Conservation (phyloP, 2,329 filamentous ascomycete species). For the Fusarium proliferatum region DNA sequence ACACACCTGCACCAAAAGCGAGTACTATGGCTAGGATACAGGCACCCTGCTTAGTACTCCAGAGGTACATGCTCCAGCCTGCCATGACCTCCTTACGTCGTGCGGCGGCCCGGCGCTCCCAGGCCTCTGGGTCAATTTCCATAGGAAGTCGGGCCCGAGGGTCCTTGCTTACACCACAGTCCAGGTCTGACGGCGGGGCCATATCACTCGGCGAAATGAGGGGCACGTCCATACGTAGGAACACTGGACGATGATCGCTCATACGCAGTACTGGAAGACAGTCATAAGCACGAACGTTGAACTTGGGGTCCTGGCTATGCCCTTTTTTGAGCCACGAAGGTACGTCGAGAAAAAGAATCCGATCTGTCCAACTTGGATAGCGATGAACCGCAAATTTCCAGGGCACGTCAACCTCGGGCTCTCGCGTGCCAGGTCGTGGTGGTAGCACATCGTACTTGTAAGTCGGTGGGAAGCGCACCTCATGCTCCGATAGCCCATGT, state of each 20-base stretch:
- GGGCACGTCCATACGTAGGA: slow-evolving; percentile 75
- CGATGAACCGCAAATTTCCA: slow-evolving; percentile 75
- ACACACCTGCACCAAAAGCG: slow-evolving; percentile 56
- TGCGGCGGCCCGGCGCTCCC: slow-evolving; percentile 61
- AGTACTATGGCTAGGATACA: slow-evolving; percentile 57
- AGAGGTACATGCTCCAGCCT: slow-evolving; percentile 66
- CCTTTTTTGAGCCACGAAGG: slow-evolving; percentile 61
- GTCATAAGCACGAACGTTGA: slow-evolving; percentile 74
- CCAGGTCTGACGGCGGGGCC: slow-evolving; percentile 45
- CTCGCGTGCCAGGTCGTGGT: slow-evolving; percentile 48
- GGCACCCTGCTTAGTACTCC: slow-evolving; percentile 64
- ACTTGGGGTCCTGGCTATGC: slow-evolving; percentile 38
- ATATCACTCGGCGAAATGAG: slow-evolving; percentile 60
- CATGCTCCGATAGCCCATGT: slow-evolving; percentile 80
- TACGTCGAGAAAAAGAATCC: slow-evolving; percentile 80
- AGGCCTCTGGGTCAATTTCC: slow-evolving; percentile 65
- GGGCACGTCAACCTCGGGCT: slow-evolving; percentile 43
- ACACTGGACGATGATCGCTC: slow-evolving; percentile 90
- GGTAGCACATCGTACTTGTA: slow-evolving; percentile 80
- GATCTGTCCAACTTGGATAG: slow-evolving; percentile 94
- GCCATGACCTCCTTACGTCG: slow-evolving; percentile 59
- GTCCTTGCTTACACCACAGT: slow-evolving; percentile 48
- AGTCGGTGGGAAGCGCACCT: slow-evolving; percentile 85
- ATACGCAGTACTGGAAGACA: slow-evolving; percentile 82
- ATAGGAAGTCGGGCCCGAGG: slow-evolving; percentile 61